Base-by-base conservation (phyloP, 2,329 filamentous ascomycete genomes). In the Trichophyton simii region DNA sequence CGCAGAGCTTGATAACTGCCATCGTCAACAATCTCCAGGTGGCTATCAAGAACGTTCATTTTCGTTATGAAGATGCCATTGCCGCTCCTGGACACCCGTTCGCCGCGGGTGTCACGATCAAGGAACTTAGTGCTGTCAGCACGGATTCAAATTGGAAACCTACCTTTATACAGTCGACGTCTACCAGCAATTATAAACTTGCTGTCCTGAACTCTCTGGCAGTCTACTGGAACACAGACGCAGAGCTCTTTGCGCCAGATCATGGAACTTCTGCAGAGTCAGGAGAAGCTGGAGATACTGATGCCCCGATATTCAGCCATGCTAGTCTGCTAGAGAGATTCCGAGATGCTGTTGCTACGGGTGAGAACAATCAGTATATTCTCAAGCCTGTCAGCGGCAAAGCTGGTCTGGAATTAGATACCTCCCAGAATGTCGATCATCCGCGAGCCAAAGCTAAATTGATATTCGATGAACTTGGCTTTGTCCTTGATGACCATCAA, bases 21-120 rank as follows among this genome's bases (percentile, higher is more conserved):
- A 95, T 99, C 70, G 90, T 97, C 71, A 94, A 99, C 80, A 99
- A 99, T 70, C 80, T 99, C 46, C 94, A 99, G 74, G 89, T 99
- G 68, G 94, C 88, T 25, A 86, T 99, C 74, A 97, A 96, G 80
- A 99, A 97, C 72, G 96, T 99, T 63, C 94, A 99, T 73, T 84
- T 99, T 65, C 89, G 94, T 68, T 99, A 99, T 75, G 94, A 99
- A 75, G 94, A 99, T 75, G 91, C 92, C 13, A 90, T 99, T 68
- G 95, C 94, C 20, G 89, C 91, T 8, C 91, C 92, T 0, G 91
- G 91, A 0, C 94, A 99, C 72, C 92, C 95, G 0, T 99, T 99
- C 69, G 90, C 94, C 3, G 82, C 95, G 4, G 94, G 95, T 57
- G 72, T 99, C 63, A 99, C 91, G 0, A 82, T 99, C 62, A 88